Conservation (phyloP, 139 green algal genomes). For the Auxenochlorella pyrenoidosa region DNA sequence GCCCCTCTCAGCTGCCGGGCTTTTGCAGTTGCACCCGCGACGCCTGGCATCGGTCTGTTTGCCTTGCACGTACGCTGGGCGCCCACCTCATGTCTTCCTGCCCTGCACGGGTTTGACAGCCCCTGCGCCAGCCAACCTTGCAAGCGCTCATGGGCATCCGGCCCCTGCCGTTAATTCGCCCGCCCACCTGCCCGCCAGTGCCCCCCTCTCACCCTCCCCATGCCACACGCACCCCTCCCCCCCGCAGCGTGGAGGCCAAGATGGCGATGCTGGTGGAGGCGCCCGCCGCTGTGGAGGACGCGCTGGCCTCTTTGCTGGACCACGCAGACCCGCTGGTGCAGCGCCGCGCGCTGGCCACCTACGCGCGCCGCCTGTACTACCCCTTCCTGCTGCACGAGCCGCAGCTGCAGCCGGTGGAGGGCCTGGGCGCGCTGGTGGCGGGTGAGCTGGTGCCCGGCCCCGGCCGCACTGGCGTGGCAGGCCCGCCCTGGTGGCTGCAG, state of each 20-base stretch:
- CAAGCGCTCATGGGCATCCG: no score
- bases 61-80: no score
- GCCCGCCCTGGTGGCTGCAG: not conserved
- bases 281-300: slow-evolving; percentile 93
- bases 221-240: not conserved
- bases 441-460: not conserved
- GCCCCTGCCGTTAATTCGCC: not conserved
- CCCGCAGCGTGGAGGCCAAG: slow-evolving; percentile 55
- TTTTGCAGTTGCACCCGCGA: no score
- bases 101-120: not conserved
- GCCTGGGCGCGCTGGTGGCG: not conserved
- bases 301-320: slow-evolving; percentile 86
- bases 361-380: slow-evolving; percentile 92
- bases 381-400: slow-evolving; percentile 79
- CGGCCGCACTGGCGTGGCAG: not conserved
- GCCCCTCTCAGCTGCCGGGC: not conserved
- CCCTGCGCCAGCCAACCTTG: no score
- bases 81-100: not conserved
- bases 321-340: slow-evolving; percentile 60
- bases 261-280: slow-evolving; percentile 88
- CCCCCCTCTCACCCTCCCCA: not conserved
- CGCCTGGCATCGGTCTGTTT: no score
- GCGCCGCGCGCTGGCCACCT: slow-evolving; percentile 78
- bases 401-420: slow-evolving; percentile 31
- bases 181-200: not conserved